Percentiles rank a stretch among this genome's conserved stretches.
Evolutionary conservation across 2,329 filamentous ascomycete genomes (phyloP).

Genomic region (Aspergillus fructus): DNA sequence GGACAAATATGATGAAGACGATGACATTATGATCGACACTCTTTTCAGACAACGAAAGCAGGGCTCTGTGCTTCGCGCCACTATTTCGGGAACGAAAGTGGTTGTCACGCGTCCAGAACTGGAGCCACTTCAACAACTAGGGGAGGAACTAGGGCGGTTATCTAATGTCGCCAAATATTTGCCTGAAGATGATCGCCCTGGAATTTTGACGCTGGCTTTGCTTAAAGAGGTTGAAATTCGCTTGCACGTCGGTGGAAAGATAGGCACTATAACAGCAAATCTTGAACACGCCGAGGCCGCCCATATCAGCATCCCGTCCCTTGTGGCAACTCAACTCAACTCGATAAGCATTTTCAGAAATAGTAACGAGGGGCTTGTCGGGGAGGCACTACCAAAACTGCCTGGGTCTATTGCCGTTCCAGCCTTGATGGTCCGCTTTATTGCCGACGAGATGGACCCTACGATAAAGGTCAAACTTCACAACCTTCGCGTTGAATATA

Average conservation of each 20-base stretch:
- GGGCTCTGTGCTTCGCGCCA: slow-evolving; percentile 74
- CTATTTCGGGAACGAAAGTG: slow-evolving; percentile 63
- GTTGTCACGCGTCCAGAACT: slow-evolving; percentile 65
- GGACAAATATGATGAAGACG: slow-evolving; percentile 81
- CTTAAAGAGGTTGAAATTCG: slow-evolving; percentile 63
- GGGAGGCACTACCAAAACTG: slow-evolving; percentile 52
- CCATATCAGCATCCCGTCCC: slow-evolving; percentile 79
- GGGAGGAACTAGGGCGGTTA: slow-evolving; percentile 75
- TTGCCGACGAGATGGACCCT: slow-evolving; percentile 92
- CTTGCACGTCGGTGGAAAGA: slow-evolving; percentile 64
- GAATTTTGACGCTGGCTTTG: slow-evolving; percentile 71
- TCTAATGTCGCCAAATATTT: slow-evolving; percentile 91
- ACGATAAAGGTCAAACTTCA: slow-evolving; percentile 83
- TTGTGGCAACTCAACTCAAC: slow-evolving; percentile 75
- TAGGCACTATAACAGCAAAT: slow-evolving; percentile 65
- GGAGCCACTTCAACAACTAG: slow-evolving; percentile 66
- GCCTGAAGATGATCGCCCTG: slow-evolving; percentile 91
- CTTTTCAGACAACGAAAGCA: slow-evolving; percentile 82
- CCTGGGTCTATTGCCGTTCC: slow-evolving; percentile 40
- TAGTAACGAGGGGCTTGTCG: slow-evolving; percentile 68
- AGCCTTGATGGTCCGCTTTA: slow-evolving; percentile 82
- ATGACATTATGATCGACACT: slow-evolving; percentile 94
- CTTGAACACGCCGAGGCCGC: slow-evolving; percentile 67
- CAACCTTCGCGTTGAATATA: slow-evolving; percentile 84
- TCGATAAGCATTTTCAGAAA: slow-evolving; percentile 64